Conservation (phyloP, 2,329 filamentous ascomycete genomes). For the Cladosporium sp. region DNA sequence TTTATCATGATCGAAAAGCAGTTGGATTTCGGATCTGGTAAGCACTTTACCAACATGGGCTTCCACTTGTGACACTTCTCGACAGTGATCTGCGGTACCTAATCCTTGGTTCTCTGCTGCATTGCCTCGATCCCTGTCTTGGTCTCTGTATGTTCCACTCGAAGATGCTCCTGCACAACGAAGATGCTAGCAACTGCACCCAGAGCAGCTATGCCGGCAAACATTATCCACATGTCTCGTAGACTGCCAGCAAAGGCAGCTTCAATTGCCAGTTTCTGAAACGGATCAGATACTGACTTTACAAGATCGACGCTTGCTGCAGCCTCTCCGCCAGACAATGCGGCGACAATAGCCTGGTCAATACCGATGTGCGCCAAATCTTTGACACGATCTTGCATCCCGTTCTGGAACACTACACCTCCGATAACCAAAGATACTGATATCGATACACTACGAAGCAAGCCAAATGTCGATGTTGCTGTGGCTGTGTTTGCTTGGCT, state of each 20-base stretch:
- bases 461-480: constrained; percentile 63
- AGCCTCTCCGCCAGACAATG: not conserved
- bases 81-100: no score
- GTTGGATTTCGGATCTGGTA: no score
- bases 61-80: no score
- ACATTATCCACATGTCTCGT: not conserved
- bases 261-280: not conserved
- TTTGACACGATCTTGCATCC: not conserved
- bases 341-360: not conserved
- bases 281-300: not conserved
- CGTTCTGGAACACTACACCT: constrained; percentile 74
- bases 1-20: no score
- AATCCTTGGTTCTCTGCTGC: not conserved
- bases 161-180: not conserved
- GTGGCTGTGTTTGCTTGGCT: constrained; percentile 61
- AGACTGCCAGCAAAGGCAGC: not conserved
- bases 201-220: not conserved
- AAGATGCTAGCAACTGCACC: not conserved
- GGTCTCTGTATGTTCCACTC: not conserved
- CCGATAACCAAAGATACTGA: constrained; percentile 69
- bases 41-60: no score
- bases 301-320: not conserved
- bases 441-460: constrained; percentile 65
- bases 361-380: not conserved
- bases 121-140: not conserved